Evolutionary conservation across 495 filamentous ascomycete genomes (phyloP).

Genomic region (Penicillium crystallinum): DNA sequence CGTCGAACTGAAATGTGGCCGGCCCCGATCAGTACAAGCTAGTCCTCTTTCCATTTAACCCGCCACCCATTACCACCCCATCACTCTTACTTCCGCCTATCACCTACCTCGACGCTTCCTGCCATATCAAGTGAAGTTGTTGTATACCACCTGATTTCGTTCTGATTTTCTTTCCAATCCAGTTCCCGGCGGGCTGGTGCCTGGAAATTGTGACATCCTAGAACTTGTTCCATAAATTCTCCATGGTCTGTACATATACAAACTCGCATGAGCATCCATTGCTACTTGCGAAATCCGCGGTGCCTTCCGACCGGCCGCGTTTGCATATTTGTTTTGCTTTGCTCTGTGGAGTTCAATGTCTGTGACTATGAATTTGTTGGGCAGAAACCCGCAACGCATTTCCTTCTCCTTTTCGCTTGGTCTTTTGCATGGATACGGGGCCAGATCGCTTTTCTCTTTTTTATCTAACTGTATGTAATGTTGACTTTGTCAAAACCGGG

Average conservation of each 20-base stretch:
- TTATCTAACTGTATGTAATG: constrained; percentile 27
- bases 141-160: constrained; percentile 20
- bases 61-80: background rate
- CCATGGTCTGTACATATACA: constrained; percentile 29
- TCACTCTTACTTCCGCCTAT: background rate
- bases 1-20: constrained; percentile 3
- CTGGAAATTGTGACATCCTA: constrained; percentile 17
- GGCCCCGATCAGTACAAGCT: constrained; percentile 2
- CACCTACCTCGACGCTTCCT: constrained; percentile 14
- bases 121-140: constrained; percentile 14
- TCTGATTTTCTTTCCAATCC: constrained; percentile 1
- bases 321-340: constrained; percentile 2
- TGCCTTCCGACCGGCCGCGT: background rate
- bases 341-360: constrained; percentile 1
- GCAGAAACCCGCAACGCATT: constrained; percentile 1
- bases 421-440: background rate
- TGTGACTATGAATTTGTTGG: background rate
- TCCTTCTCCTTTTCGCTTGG: constrained; percentile 5
- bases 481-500: constrained; percentile 10
- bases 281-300: background rate
- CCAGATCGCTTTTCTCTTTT: constrained; percentile 3
- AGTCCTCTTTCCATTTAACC: background rate
- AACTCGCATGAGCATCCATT: background rate
- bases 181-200: constrained; percentile 5
- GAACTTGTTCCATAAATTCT: constrained; percentile 24